Evolutionary conservation across 2,329 filamentous ascomycete genomes (phyloP).

Genomic region (Trichoderma atroviride): DNA sequence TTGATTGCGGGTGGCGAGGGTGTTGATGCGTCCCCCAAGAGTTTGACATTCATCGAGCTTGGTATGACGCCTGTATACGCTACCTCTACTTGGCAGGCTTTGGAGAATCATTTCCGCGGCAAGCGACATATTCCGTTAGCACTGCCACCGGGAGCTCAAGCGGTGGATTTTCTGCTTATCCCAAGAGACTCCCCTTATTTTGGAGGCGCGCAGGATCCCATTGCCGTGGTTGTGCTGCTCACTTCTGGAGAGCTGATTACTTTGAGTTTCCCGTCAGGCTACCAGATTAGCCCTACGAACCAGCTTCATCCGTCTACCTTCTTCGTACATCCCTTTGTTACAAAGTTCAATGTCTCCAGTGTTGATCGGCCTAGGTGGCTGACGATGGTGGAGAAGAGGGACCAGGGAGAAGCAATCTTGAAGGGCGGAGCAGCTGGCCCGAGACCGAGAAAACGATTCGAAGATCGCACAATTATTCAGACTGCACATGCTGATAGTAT

Average conservation of each 20-base stretch:
- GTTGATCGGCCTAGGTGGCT: conserved; percentile 84
- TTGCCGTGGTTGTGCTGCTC: conserved; percentile 78
- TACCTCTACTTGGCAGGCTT: conserved; percentile 84
- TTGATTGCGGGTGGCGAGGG: conserved; percentile 81
- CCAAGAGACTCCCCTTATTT: conserved; percentile 85
- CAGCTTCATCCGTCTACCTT: conserved; percentile 86
- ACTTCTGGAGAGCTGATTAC: conserved; percentile 88
- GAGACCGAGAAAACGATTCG: conserved; percentile 73
- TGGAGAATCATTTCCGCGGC: conserved; percentile 78
- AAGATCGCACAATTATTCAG: conserved; percentile 81
- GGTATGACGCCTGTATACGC: conserved; percentile 87
- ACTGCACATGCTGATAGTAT: conserved; percentile 90
- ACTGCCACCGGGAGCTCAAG: conserved; percentile 75
- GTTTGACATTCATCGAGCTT: conserved; percentile 86
- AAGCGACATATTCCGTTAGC: conserved; percentile 72
- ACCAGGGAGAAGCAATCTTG: conserved; percentile 75
- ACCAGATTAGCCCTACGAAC: conserved; percentile 88
- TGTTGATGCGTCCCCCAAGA: conserved; percentile 68
- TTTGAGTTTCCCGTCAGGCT: conserved; percentile 87
- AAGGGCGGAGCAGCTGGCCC: conserved; percentile 76
- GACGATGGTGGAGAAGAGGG: conserved; percentile 82
- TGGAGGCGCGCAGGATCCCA: conserved; percentile 83
- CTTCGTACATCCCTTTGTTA: conserved; percentile 88
- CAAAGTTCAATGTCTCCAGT: conserved; percentile 68
- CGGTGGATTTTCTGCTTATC: conserved; percentile 80